These are phyloP conservation scores for Podaxis sp. DNA, from an alignment of 768 basidiomycete genomes.

Conservation along the genomic window DNA sequence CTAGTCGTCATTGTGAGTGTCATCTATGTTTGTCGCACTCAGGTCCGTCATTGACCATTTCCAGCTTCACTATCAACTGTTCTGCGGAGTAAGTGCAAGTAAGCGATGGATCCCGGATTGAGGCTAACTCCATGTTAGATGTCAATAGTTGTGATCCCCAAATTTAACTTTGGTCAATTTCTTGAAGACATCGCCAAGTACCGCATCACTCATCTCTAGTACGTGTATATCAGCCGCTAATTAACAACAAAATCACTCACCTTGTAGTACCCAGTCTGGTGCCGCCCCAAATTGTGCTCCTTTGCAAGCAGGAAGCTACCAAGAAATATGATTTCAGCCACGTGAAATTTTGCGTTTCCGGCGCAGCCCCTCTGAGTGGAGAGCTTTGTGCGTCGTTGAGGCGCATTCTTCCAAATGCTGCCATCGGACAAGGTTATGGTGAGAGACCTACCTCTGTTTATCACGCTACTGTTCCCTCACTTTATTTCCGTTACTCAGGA, in stretches of 20 bases:
- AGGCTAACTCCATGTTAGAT: conserved; percentile 31
- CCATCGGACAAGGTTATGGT: conserved; percentile 70
- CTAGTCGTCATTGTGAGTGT: conserved; percentile 52
- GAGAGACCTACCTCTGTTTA: neutral
- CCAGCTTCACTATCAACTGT: conserved; percentile 54
- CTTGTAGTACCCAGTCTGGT: conserved; percentile 43
- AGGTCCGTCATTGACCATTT: conserved; percentile 8
- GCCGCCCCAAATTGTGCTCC: conserved; percentile 62
- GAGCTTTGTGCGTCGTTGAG: conserved; percentile 48
- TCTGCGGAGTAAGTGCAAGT: conserved; percentile 43
- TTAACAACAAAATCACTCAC: neutral
- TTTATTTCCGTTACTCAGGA: conserved; percentile 33
- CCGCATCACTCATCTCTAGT: conserved; percentile 58
- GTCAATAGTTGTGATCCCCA: conserved; percentile 61
- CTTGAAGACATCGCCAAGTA: conserved; percentile 55
- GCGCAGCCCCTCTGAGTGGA: conserved; percentile 64
- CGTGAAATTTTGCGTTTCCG: conserved; percentile 53
- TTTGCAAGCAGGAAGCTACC: conserved; percentile 66
- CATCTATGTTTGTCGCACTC: neutral
- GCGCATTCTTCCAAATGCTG: conserved; percentile 54
- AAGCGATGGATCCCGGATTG: neutral
- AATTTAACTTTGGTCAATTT: conserved; percentile 58
- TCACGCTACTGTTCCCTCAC: neutral
- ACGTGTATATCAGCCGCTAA: conserved; percentile 20
- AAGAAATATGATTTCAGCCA: conserved; percentile 50